A percentile compares a stretch with the other conserved stretches of the same genome.
Evolutionary conservation across 1,139 yeast genomes (phyloP).

Genomic region (Taphrina sp.): DNA sequence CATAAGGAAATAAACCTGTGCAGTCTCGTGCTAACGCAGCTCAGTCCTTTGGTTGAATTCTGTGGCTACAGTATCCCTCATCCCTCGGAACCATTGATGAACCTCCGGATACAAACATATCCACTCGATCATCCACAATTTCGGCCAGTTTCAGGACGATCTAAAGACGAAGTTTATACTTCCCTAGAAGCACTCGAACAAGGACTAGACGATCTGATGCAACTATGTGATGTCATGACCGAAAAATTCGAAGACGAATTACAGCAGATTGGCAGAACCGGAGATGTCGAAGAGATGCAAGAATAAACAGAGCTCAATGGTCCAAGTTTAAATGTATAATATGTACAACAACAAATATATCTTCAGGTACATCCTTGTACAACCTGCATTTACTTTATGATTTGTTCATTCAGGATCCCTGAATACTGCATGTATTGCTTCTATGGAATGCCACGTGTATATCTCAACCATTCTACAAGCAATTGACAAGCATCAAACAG

Average conservation of each 20-base stretch:
- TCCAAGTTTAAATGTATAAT: too few relatives aligned
- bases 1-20: not conserved
- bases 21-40: not conserved
- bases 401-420: too few relatives aligned
- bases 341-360: too few relatives aligned
- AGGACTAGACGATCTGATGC: constrained; percentile 82
- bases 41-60: constrained; percentile 85
- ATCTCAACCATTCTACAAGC: too few relatives aligned
- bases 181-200: constrained; percentile 92
- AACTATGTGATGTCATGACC: constrained; percentile 80
- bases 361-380: too few relatives aligned
- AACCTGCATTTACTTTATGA: too few relatives aligned
- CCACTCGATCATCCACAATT: constrained; percentile 42
- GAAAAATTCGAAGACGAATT: constrained; percentile 52
- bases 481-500: too few relatives aligned
- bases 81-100: constrained; percentile 88
- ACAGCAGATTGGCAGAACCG: constrained; percentile 9
- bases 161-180: constrained; percentile 53
- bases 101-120: constrained; percentile 94
- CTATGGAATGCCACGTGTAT: too few relatives aligned
- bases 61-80: constrained; percentile 99
- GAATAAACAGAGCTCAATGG: too few relatives aligned
- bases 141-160: not conserved
- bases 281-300: constrained; percentile 6
- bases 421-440: too few relatives aligned